Percentiles rank a stretch among this genome's conserved stretches.
Conservation (phyloP, 2,329 filamentous ascomycete species). For the Cordyceps farinosa region DNA sequence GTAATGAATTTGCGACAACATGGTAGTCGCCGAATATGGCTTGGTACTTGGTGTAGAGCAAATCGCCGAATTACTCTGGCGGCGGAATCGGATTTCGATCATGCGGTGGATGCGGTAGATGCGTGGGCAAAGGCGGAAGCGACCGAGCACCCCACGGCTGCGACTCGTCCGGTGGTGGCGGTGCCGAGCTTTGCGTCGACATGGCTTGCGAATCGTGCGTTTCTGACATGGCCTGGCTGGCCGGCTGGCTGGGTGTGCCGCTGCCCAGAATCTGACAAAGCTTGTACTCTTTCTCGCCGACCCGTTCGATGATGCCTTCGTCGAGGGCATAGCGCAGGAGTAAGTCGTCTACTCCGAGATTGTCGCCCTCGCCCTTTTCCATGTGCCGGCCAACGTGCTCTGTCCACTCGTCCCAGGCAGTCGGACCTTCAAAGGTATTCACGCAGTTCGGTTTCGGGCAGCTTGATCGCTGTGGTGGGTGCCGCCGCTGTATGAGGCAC, state of each 20-base stretch:
- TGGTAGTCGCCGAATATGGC: not conserved
- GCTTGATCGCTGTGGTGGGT: slow-evolving; percentile 66
- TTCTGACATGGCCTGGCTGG: slow-evolving; percentile 25
- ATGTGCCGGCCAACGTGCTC: slow-evolving; percentile 90
- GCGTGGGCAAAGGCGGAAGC: slow-evolving; percentile 4
- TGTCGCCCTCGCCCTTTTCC: slow-evolving; percentile 64
- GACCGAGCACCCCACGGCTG: slow-evolving; percentile 5
- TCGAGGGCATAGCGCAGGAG: slow-evolving; percentile 61
- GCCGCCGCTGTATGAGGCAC: slow-evolving; percentile 68
- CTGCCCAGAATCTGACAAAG: slow-evolving; percentile 20
- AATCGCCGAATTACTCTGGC: not conserved
- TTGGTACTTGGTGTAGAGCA: not conserved
- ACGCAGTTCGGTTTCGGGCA: slow-evolving; percentile 71
- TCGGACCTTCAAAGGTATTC: slow-evolving; percentile 64
- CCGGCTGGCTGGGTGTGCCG: slow-evolving; percentile 17
- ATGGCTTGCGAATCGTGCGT: slow-evolving; percentile 22
- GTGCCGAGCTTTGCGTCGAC: not conserved
- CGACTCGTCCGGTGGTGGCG: not conserved
- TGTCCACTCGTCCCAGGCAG: slow-evolving; percentile 85
- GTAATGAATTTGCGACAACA: not conserved
- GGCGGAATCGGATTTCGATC: not conserved
- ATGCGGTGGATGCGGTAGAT: not conserved
- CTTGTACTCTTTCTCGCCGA: slow-evolving; percentile 29
- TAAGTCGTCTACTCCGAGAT: slow-evolving; percentile 54
- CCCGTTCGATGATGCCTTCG: slow-evolving; percentile 59